Conservation (phyloP, 331 rosid species). For the Pyrus hybrid region DNA sequence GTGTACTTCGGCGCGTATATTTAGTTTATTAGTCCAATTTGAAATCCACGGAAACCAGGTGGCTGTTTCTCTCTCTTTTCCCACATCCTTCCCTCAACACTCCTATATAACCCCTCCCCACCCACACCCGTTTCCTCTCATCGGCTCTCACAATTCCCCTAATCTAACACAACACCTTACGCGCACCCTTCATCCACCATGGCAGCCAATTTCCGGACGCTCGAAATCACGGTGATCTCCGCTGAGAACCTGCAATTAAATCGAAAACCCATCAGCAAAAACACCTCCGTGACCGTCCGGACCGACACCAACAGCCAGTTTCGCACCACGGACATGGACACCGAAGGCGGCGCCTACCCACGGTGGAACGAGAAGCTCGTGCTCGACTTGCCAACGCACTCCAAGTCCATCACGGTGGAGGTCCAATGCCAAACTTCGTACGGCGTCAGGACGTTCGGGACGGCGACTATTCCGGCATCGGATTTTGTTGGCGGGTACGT, state of each 20-base stretch:
- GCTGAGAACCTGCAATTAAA: conserved; percentile 23
- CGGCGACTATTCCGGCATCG: conserved; percentile 41
- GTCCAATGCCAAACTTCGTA: conserved; percentile 37
- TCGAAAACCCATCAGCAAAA: conserved; percentile 22
- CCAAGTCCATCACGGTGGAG: conserved; percentile 25
- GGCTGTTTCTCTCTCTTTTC: no score
- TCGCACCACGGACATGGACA: conserved; percentile 16
- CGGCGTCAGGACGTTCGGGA: conserved; percentile 32
- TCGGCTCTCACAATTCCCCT: no score
- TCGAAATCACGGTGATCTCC: conserved; percentile 36
- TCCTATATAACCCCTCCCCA: no score
- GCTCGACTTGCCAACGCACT: conserved; percentile 22
- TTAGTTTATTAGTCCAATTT: no score
- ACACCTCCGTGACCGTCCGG: conserved; percentile 20
- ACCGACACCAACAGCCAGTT: not conserved
- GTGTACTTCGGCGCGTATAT: no score
- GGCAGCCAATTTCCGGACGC: not conserved
- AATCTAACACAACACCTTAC: no score
- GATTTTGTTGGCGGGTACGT: conserved; percentile 31
- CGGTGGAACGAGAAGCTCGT: conserved; percentile 23
- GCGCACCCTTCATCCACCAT: not conserved
- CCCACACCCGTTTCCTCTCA: no score
- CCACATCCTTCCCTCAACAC: no score
- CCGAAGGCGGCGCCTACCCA: conserved; percentile 27
- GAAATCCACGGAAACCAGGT: no score